Evolutionary conservation across 2,329 filamentous ascomycete genomes (phyloP), one percentile per base, ranked within the genome.

Genomic region (Xylariales sp.): DNA sequence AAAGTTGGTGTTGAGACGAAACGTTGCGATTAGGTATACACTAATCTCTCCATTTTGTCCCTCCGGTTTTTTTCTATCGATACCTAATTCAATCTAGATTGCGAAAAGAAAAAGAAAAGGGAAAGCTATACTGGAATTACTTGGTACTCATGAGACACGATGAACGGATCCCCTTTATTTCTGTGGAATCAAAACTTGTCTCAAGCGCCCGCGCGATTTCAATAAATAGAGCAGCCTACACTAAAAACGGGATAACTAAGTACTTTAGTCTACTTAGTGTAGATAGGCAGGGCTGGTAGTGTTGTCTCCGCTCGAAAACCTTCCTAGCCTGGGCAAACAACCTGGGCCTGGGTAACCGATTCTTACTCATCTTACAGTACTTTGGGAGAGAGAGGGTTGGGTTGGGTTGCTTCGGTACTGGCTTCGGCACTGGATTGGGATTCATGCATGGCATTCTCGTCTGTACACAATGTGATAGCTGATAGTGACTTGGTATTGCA

Each of bases 361-460:
- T 64, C 48, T 64, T 57, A 64, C 62, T 64, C 62, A 58, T 58
- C 62, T 32, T 56, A 16, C 32, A 34, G 5, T 34, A 41, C 36
- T 32, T 32, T 50, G 9, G 28, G 3, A 12, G 28, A 41, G 14
- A 12, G 10, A 41, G 32, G 32, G 23, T 23, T 23, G 23, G 23
- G 10, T 41, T 41, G 9, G 39, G 9, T 14, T 41, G 10, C 56
- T 45, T 46, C 55, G 55, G 55, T 30, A 58, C 14, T 48, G 43
- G 10, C 56, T 45, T 46, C 55, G 55, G 55, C 43, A 58, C 14
- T 48, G 43, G 41, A 34, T 36, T 4, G 30, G 55, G 28, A 32
- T 30, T 8, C 16, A 36, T n/a, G 55, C 43, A 39, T 10, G 36
- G 36, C 12, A 14, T 41, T 12, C 14, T 12, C 39, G 39, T 39